These are phyloP conservation scores for Escallonia rubra DNA, from an alignment of 129 eudicot genomes.

Conservation along the genomic window DNA sequence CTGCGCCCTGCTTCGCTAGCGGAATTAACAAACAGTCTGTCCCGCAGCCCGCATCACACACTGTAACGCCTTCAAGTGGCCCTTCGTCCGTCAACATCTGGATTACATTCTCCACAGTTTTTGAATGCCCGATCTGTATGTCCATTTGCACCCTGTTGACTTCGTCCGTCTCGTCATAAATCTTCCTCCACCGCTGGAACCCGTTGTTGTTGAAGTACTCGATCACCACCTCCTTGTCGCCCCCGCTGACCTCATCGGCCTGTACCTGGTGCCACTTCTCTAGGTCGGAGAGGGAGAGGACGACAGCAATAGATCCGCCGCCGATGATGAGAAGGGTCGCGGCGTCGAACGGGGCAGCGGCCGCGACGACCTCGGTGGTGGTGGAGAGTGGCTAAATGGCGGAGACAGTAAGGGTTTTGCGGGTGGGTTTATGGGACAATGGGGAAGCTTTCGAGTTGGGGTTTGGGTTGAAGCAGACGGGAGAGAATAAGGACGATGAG, in stretches of 20 bases:
- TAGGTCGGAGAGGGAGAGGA: constrained; percentile 71
- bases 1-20: constrained; percentile 80
- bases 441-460: constrained; percentile 23
- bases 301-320: constrained; percentile 78
- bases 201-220: constrained; percentile 90
- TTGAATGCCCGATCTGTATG: constrained; percentile 83
- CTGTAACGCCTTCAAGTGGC: constrained; percentile 59
- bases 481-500: constrained; percentile 51
- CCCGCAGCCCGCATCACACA: constrained; percentile 98
- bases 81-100: constrained; percentile 88
- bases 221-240: constrained; percentile 92
- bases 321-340: constrained; percentile 79
- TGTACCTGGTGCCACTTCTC: constrained; percentile 82
- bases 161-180: constrained; percentile 85
- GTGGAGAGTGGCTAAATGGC: constrained; percentile 51
- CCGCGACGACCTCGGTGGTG: constrained; percentile 23
- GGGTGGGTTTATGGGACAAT: constrained; percentile 22
- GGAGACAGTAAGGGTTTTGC: constrained; percentile 34
- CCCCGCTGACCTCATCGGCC: constrained; percentile 92
- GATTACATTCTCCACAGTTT: constrained; percentile 87
- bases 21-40: constrained; percentile 82
- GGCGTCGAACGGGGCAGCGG: constrained; percentile 47
- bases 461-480: constrained; percentile 25
- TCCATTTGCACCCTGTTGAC: constrained; percentile 85
- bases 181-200: constrained; percentile 95